phyloP scores from a whole-genome alignment of 345 rosid species.

The Citrus inodora region DNA sequence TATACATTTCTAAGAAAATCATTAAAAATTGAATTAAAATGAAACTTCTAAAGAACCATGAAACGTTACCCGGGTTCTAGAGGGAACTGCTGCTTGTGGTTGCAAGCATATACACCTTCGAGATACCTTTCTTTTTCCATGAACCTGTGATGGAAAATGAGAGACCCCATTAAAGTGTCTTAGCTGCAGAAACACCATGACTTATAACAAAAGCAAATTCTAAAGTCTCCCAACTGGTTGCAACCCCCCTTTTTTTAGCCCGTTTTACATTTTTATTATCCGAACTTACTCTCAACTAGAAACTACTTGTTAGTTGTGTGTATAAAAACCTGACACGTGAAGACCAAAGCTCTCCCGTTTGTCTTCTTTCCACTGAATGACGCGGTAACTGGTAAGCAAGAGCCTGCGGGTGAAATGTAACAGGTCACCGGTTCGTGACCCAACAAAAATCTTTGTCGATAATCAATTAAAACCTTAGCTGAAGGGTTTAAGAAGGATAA shows the following conservation, averaged over 20 bases:
- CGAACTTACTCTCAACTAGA: not conserved
- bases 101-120: constrained; percentile 31
- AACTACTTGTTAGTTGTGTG: constrained; percentile 19
- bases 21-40: not conserved
- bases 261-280: constrained; percentile 1
- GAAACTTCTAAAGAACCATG: not conserved
- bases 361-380: constrained; percentile 15
- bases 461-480: constrained; percentile 15
- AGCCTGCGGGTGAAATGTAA: constrained; percentile 15
- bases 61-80: constrained; percentile 64
- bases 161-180: constrained; percentile 36
- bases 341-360: not conserved
- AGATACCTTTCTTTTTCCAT: constrained; percentile 26
- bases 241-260: not conserved
- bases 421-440: constrained; percentile 13
- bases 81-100: constrained; percentile 50
- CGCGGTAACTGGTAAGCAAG: constrained; percentile 23
- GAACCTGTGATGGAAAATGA: constrained; percentile 21
- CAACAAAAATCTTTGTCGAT: not conserved
- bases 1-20: not conserved
- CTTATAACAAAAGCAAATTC: not conserved
- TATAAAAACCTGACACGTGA: constrained; percentile 47
- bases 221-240: not conserved
- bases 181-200: constrained; percentile 48
- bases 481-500: constrained; percentile 25